Conservation (phyloP, 805 yeast species). For the Zygotorulaspora florentina region DNA sequence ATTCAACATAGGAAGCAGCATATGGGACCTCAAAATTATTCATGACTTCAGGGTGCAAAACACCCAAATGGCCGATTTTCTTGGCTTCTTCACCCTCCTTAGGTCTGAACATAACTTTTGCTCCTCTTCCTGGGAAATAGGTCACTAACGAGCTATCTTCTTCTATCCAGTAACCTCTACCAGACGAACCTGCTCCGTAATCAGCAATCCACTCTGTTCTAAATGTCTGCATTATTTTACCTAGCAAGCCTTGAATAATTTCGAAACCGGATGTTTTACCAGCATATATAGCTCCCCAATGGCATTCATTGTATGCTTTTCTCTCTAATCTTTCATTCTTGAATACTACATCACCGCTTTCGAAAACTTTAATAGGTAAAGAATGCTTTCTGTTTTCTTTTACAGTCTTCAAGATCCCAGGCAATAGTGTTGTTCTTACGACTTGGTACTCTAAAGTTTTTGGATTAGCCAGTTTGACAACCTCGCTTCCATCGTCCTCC, state of each 20-base stretch:
- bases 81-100: conserved; percentile 52
- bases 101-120: conserved; percentile 71
- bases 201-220: conserved; percentile 79
- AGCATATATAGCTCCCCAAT: conserved; percentile 90
- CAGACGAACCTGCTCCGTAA: conserved; percentile 40
- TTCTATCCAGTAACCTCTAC: conserved; percentile 85
- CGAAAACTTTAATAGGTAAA: conserved; percentile 91
- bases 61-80: conserved; percentile 83
- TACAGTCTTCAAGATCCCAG: conserved; percentile 92
- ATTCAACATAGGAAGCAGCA: conserved; percentile 88
- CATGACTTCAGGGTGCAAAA: conserved; percentile 92
- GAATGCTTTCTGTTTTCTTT: conserved; percentile 95
- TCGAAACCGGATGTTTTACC: conserved; percentile 97
- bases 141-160: conserved; percentile 63
- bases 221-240: conserved; percentile 92
- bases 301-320: conserved; percentile 86
- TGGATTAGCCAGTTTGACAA: conserved; percentile 91
- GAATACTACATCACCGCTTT: conserved; percentile 89
- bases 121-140: conserved; percentile 97
- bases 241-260: conserved; percentile 87
- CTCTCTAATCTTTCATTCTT: conserved; percentile 78
- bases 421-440: conserved; percentile 89
- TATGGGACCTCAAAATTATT: conserved; percentile 82
- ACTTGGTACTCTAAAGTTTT: conserved; percentile 96
- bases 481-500: conserved; percentile 67